Evolutionary conservation across 495 filamentous ascomycete genomes (phyloP).

Genomic region (Astrothelium macrocarpum): DNA sequence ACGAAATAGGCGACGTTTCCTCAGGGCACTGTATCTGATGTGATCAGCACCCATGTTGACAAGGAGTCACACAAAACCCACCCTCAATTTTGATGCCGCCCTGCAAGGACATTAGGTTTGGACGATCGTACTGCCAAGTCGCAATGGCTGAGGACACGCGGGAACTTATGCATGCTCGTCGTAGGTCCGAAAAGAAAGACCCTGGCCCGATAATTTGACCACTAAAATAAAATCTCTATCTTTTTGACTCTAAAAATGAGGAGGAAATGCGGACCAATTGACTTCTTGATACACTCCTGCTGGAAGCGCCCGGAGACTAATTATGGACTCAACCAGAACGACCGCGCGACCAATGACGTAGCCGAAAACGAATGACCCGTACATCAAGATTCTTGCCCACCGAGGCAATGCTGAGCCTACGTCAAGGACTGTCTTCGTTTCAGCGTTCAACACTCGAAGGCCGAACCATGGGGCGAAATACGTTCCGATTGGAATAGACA

Average conservation of each 20-base stretch:
- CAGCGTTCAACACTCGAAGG: not conserved
- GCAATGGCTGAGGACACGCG: too few species aligned
- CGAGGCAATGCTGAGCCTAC: not conserved
- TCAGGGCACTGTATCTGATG: too few species aligned
- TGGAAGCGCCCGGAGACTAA: slow-evolving; percentile 23
- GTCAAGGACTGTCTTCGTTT: not conserved
- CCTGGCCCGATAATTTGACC: too few species aligned
- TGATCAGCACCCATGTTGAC: too few species aligned
- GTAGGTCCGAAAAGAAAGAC: too few species aligned
- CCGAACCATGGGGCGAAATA: not conserved
- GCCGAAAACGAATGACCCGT: not conserved
- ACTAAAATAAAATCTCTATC: not conserved
- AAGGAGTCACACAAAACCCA: too few species aligned
- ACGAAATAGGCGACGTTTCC: too few species aligned
- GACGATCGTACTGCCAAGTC: too few species aligned
- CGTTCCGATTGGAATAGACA: not conserved
- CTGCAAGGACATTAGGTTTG: too few species aligned
- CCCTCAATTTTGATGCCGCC: too few species aligned
- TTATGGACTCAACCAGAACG: slow-evolving; percentile 13
- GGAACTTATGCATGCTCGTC: too few species aligned
- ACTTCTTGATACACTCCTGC: slow-evolving; percentile 21
- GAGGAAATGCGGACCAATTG: slow-evolving; percentile 25
- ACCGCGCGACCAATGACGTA: slow-evolving; percentile 17
- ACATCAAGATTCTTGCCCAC: not conserved
- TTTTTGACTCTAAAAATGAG: slow-evolving; percentile 18